Evolutionary conservation across 768 basidiomycete species (phyloP), one percentile per base, ranked within the genome.

Genomic region (Tephrocybe sp.): DNA sequence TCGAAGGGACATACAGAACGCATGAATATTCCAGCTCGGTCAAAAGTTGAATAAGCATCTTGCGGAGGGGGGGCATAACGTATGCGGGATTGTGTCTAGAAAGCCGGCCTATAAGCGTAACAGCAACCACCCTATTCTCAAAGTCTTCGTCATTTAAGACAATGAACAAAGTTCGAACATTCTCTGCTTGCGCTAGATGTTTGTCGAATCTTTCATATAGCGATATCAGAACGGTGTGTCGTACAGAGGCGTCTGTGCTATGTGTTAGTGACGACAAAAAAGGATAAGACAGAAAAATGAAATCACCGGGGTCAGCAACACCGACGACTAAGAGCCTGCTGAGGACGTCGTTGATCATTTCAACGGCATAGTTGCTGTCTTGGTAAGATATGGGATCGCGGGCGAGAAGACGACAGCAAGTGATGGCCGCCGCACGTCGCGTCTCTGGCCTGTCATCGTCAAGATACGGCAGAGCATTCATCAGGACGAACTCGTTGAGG

Each of bases 151-250:
- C 96, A 63, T 98, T 98, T 40, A 99, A 77, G 0, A 94, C 96
- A 57, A 98, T 92, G 73, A 98, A 98, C 12, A 99, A 74, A 8
- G 92, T 93, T 10, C 94, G 84, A 15, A 98, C 93, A 63, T 97
- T 94, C 69, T 98, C 96, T 0, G 95, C 93, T 70, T 98, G 96
- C 1, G 97, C 90, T n/a, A 99, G 80, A 65, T 99, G 95, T 55
- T 93, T 90, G 66, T 99, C 97, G 59, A 99, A 98, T 15, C 91
- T 85, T 54, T 93, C 88, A 63, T 96, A 92, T 32, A 99, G 76
- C 4, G 86, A 85, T 2, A 83, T 79, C n/a, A 99, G 77, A 0
- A 98, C 96, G 0, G 88, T 86, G 56, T 88, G 81, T 11, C 96
- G 80, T 54, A 98, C 98, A 17, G 71, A 75, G 0, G 90, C 73